These are phyloP conservation scores for Ogataea nitratoaversa DNA, from an alignment of 805 yeast species.

Conservation along the genomic window DNA sequence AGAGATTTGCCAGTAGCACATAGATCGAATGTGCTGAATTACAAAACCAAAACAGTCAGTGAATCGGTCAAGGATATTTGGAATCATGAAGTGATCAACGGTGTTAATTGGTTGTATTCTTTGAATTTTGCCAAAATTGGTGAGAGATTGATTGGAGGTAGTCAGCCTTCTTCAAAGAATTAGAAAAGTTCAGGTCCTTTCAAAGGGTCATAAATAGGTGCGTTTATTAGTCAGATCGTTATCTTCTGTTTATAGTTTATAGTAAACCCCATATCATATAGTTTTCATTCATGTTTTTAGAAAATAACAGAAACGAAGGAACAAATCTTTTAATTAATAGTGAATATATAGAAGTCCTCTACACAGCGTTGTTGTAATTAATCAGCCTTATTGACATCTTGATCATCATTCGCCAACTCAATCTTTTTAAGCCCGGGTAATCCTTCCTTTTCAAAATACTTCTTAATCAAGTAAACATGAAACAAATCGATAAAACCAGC, in stretches of 20 bases:
- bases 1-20: conserved; percentile 48
- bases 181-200: too few relatives aligned
- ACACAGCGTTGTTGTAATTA: not conserved
- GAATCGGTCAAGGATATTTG: conserved; percentile 76
- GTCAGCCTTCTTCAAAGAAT: not conserved
- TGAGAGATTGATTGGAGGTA: conserved; percentile 9
- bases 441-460: conserved; percentile 38
- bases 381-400: not conserved
- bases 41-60: conserved; percentile 41
- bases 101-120: conserved; percentile 61
- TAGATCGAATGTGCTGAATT: conserved; percentile 39
- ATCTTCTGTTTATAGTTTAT: too few relatives aligned
- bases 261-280: too few relatives aligned
- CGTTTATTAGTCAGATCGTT: too few relatives aligned
- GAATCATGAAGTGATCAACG: conserved; percentile 66
- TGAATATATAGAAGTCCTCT: not conserved
- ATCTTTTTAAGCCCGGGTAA: conserved; percentile 8
- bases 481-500: conserved; percentile 57
- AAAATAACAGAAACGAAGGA: too few relatives aligned
- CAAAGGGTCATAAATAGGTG: too few relatives aligned
- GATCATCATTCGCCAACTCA: not conserved
- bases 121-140: conserved; percentile 19
- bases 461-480: conserved; percentile 48
- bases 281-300: too few relatives aligned
- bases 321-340: not conserved